phyloP scores from a whole-genome alignment of 176 grass and related monocot species.

The Triticum monococcum region DNA sequence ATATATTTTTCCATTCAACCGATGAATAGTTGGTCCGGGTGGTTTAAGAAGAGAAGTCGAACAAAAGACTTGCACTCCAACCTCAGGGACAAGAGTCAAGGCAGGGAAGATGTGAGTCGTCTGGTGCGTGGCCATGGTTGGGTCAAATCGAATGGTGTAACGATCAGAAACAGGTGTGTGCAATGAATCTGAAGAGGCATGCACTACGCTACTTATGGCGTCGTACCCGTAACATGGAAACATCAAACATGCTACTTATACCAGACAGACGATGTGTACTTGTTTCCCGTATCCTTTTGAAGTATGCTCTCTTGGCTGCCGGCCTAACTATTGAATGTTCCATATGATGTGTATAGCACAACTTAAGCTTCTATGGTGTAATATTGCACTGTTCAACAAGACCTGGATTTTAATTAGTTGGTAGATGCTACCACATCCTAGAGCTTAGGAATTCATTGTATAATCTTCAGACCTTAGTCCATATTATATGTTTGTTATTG shows the following conservation, averaged over 20 bases:
- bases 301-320: constrained; percentile 35
- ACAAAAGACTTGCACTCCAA: background rate
- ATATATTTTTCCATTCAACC: background rate
- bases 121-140: background rate
- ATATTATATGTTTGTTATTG: no score
- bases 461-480: no score
- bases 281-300: background rate
- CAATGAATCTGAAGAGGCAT: constrained; percentile 34
- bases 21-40: background rate
- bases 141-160: constrained; percentile 26
- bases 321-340: constrained; percentile 34
- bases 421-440: background rate
- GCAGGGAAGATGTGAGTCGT: background rate
- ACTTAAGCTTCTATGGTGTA: background rate
- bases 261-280: background rate
- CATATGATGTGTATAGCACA: background rate
- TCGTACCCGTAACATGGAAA: constrained; percentile 3
- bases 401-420: background rate
- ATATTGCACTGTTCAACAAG: background rate
- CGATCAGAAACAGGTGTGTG: background rate
- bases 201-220: background rate
- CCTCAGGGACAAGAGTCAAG: constrained; percentile 31
- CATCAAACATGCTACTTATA: constrained; percentile 5
- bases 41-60: background rate
- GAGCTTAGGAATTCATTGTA: no score